Percentiles rank a stretch among this genome's conserved stretches.
phyloP scores from a whole-genome alignment of 2,329 filamentous ascomycete genomes.

The Verruconis gallopava region DNA sequence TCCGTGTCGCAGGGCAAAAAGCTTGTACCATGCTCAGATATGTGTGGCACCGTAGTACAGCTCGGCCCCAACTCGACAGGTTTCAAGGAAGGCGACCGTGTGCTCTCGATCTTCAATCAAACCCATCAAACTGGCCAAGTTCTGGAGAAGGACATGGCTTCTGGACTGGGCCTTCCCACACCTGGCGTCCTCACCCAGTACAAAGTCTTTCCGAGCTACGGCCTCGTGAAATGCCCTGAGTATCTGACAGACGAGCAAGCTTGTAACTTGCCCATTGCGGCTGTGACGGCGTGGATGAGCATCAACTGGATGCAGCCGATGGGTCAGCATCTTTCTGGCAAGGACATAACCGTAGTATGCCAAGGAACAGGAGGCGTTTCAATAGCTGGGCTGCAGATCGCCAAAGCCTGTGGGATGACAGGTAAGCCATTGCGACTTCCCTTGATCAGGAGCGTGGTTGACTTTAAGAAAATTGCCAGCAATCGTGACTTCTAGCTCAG shows the following conservation, averaged over 20 bases:
- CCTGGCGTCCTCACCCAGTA: conserved; percentile 58
- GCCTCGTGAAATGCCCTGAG: conserved; percentile 51
- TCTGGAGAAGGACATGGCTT: conserved; percentile 16
- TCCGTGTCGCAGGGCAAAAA: conserved; percentile 31
- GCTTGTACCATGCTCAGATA: conserved; percentile 24
- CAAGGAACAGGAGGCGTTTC: conserved; percentile 61
- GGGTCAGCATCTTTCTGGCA: conserved; percentile 37
- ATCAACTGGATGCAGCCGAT: conserved; percentile 8
- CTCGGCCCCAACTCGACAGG: neutral
- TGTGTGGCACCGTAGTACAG: conserved; percentile 2
- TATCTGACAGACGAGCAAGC: conserved; percentile 36
- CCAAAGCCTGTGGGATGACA: conserved; percentile 39
- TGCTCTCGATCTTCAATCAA: conserved; percentile 21
- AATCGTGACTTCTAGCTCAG: conserved; percentile 41
- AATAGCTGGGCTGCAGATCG: conserved; percentile 47
- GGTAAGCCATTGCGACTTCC: no score
- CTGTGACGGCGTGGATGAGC: conserved; percentile 32
- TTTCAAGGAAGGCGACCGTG: conserved; percentile 5
- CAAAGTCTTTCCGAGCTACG: conserved; percentile 52
- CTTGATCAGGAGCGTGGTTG: no score
- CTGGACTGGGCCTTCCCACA: conserved; percentile 54
- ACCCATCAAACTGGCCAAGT: conserved; percentile 31
- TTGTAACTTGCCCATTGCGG: conserved; percentile 34
- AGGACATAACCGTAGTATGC: conserved; percentile 41
- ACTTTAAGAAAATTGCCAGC: no score